Percentiles rank a stretch among this genome's conserved stretches.
phyloP scores from a whole-genome alignment of 257 asterid genomes.

The Fraxinus americana region DNA sequence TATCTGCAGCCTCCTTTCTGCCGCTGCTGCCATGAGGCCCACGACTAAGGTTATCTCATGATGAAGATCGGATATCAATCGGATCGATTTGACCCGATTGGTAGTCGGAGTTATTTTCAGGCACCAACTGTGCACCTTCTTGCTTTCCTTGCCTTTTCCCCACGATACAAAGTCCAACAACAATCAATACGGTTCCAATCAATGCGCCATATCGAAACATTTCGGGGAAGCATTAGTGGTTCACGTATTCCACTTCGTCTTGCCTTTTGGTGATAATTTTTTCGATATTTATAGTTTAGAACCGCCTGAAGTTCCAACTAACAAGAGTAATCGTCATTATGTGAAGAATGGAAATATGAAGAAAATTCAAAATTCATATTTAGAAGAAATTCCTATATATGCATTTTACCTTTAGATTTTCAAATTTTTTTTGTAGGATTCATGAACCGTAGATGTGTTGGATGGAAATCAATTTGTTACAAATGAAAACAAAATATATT shows the following conservation, averaged over 20 bases:
- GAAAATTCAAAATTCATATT: too few species aligned
- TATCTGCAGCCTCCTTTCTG: constrained; percentile 11
- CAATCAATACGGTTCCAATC: constrained; percentile 48
- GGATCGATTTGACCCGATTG: constrained; percentile 1
- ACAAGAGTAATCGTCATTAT: too few species aligned
- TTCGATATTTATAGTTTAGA: too few species aligned
- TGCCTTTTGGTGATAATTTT: too few species aligned
- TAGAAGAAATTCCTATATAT: too few species aligned
- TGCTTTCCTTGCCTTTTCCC: constrained; percentile 49
- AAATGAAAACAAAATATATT: too few species aligned
- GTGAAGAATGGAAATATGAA: neutral
- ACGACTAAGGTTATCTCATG: constrained; percentile 12
- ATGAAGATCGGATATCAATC: neutral
- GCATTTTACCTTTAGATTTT: too few species aligned
- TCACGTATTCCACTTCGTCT: too few species aligned
- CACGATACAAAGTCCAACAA: constrained; percentile 50
- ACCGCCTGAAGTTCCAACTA: too few species aligned
- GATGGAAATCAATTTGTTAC: too few species aligned
- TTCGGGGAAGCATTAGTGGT: neutral
- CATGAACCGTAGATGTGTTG: too few species aligned
- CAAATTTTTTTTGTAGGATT: too few species aligned
- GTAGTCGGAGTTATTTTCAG: constrained; percentile 17
- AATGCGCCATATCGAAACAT: constrained; percentile 1
- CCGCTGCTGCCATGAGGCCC: constrained; percentile 14
- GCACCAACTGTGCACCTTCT: constrained; percentile 37